Base-by-base conservation (phyloP, 768 basidiomycete species). In the Xanthoconium purpureum region DNA sequence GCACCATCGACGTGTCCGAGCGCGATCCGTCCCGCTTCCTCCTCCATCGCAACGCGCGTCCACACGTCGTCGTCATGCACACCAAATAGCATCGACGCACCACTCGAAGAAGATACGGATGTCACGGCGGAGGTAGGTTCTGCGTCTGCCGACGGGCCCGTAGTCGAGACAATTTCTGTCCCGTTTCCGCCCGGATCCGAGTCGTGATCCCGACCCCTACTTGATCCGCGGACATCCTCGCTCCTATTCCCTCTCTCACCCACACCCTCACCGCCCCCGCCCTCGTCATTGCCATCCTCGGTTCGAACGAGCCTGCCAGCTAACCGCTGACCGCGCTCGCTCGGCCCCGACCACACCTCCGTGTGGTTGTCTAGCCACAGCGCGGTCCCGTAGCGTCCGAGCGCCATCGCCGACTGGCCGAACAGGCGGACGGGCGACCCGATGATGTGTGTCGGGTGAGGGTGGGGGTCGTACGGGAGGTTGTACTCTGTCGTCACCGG, bases 281-380 rank as follows among this genome's bases (percentile, higher is more conserved):
- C 33, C 8, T 12, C 33, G 33, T 2, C 46, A 2, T 24, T 18
- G 2, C 12, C 47, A 11, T 10, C 6, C 3, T 2, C 18, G 13
- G 11, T 2, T 10, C 6, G 24, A 6, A 66, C 5, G 8, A 74
- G 46, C 39, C 43, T 50, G n/a, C 81, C 83, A 0, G 83, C 86
- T 20, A 88, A 64, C 46, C 87, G 76, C 66, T 89, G 87, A 0
- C 85, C 84, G 9, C 66, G 73, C 48, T 81, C 77, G 37, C 71
- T 73, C 30, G 74, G 74, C 2, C 71, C 71, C 55, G 74, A 71
- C 64, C 78, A 76, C 36, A 77, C 78, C 55, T 84, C 82, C 0
- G 81, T 80, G 47, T 86, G 81, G 47, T 75, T 82, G 60, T 89
- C 88, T 35, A 87, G 71, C 83, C 85, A 89, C 15, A 89, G 59